These are phyloP conservation scores for Chlamydomonas sphaeroides DNA, from an alignment of 139 green algal genomes.

Conservation along the genomic window DNA sequence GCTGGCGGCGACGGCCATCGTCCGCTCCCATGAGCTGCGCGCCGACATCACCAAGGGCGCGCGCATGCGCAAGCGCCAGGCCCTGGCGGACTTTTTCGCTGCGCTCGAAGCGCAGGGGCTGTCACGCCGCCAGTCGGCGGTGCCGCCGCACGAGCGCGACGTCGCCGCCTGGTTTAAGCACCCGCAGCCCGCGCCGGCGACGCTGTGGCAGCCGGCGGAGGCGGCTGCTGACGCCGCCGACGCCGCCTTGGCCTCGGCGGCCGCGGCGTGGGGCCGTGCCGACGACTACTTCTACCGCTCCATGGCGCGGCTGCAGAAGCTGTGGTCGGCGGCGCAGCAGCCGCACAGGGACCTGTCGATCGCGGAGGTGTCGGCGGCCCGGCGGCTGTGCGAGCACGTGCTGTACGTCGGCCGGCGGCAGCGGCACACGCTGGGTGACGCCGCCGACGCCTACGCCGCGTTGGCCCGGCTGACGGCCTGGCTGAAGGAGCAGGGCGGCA, in stretches of 20 bases:
- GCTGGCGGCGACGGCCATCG: slow-evolving; percentile 62
- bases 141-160: slow-evolving; percentile 64
- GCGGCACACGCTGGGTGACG: slow-evolving; percentile 57
- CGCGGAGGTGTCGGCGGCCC: slow-evolving; percentile 71
- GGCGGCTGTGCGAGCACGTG: slow-evolving; percentile 76
- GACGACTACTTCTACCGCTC: slow-evolving; percentile 86
- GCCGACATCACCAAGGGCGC: slow-evolving; percentile 76
- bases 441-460: not conserved
- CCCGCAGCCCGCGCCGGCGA: slow-evolving; percentile 14
- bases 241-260: not conserved
- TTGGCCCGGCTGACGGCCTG: slow-evolving; percentile 36
- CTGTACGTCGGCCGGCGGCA: slow-evolving; percentile 78
- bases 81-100: slow-evolving; percentile 84
- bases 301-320: slow-evolving; percentile 86
- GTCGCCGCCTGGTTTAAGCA: slow-evolving; percentile 68
- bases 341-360: slow-evolving; percentile 82
- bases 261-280: slow-evolving; percentile 67
- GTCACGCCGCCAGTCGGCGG: slow-evolving; percentile 60
- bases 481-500: slow-evolving; percentile 23
- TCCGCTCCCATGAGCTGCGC: slow-evolving; percentile 65
- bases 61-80: slow-evolving; percentile 91
- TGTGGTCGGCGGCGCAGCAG: slow-evolving; percentile 65
- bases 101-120: slow-evolving; percentile 76
- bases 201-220: slow-evolving; percentile 22
- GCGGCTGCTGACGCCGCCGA: not conserved